Percentiles rank a stretch among this genome's conserved stretches.
These are phyloP conservation scores for Cercophora scortea DNA, from an alignment of 495 filamentous ascomycete genomes.

Conservation along the genomic window DNA sequence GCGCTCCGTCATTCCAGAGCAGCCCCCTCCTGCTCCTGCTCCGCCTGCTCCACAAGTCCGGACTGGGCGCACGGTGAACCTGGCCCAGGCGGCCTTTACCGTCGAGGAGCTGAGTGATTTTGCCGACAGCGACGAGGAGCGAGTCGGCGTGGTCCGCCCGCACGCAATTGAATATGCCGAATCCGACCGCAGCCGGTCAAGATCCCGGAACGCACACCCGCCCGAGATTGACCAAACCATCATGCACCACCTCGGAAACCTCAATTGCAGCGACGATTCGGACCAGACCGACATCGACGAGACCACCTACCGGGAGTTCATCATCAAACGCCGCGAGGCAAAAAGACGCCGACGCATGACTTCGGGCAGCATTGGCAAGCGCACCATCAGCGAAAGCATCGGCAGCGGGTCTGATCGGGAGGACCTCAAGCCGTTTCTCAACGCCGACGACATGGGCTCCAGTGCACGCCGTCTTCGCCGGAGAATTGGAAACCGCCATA, in stretches of 20 bases:
- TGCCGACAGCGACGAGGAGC: conserved; percentile 30
- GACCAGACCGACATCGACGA: conserved; percentile 34
- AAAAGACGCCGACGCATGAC: conserved; percentile 39
- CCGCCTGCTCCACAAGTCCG: conserved; percentile 14
- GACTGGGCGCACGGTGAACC: conserved; percentile 21
- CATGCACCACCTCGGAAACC: conserved; percentile 29
- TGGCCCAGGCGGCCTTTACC: conserved; percentile 22
- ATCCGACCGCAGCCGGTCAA: conserved; percentile 36
- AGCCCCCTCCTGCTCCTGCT: conserved; percentile 14
- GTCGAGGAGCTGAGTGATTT: conserved; percentile 41
- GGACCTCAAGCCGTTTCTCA: conserved; percentile 36
- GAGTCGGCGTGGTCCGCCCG: conserved; percentile 29
- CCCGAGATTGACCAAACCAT: conserved; percentile 31
- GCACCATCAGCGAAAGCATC: conserved; percentile 44
- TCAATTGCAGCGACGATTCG: conserved; percentile 37
- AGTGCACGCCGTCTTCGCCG: conserved; percentile 40
- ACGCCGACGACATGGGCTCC: conserved; percentile 33
- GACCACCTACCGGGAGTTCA: conserved; percentile 25
- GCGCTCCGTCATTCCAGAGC: conserved; percentile 27
- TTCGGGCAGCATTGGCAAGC: conserved; percentile 45
- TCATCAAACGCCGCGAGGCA: conserved; percentile 27
- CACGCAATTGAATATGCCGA: conserved; percentile 37
- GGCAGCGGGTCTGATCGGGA: conserved; percentile 46
- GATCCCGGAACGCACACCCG: conserved; percentile 24
- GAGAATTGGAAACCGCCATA: conserved; percentile 37